Conservation (phyloP, 2,329 filamentous ascomycete species). For the Neofusicoccum parvum region DNA sequence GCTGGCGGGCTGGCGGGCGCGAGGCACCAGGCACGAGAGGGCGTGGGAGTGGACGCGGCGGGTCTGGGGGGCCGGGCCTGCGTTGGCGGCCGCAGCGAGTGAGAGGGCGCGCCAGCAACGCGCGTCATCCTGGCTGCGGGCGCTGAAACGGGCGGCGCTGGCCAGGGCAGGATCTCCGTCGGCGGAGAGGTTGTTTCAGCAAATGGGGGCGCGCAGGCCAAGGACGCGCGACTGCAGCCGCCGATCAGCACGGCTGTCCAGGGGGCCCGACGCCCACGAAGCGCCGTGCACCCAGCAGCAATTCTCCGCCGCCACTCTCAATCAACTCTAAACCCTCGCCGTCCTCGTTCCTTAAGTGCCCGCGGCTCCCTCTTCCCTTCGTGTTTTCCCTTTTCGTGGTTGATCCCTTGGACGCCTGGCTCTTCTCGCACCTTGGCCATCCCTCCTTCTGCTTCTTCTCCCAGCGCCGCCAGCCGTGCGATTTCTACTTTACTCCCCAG, state of each 20-base stretch:
- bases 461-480: constrained; percentile 12
- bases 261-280: constrained; percentile 7
- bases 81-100: not conserved
- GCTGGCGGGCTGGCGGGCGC: not conserved
- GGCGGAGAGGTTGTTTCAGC: constrained; percentile 12
- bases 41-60: not conserved
- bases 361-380: not conserved
- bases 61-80: not conserved
- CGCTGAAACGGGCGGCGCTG: constrained; percentile 19
- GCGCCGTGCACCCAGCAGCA: not conserved
- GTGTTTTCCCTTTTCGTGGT: not conserved
- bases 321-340: constrained; percentile 15
- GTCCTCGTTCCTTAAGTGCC: constrained; percentile 9
- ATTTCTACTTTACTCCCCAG: not conserved
- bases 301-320: constrained; percentile 15
- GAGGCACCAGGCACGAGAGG: not conserved
- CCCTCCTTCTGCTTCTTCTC: not conserved
- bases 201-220: constrained; percentile 10
- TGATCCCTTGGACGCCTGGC: constrained; percentile 3
- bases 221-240: not conserved
- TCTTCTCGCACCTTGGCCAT: not conserved
- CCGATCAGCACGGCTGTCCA: constrained; percentile 13
- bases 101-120: not conserved
- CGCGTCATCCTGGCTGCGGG: constrained; percentile 12
- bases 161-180: constrained; percentile 7